A percentile compares a stretch with the other conserved stretches of the same genome.
Conservation (phyloP, 768 basidiomycete species). For the Podaxis sp. region DNA sequence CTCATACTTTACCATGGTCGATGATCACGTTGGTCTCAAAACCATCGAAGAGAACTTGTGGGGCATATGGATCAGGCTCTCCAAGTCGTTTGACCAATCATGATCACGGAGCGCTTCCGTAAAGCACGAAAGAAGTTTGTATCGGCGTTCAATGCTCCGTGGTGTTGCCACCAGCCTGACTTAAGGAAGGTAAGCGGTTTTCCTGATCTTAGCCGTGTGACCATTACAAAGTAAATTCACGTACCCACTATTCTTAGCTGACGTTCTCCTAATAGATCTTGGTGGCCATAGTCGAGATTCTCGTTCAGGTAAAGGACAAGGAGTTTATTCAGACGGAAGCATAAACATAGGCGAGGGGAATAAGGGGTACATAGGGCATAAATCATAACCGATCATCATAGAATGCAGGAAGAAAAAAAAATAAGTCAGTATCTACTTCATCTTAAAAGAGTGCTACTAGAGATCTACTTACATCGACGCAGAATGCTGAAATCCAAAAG, state of each 20-base stretch:
- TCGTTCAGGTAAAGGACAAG: not conserved
- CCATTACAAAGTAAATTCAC: not conserved
- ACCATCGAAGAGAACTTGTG: not conserved
- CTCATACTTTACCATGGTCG: not conserved
- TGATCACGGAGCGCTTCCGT: not conserved
- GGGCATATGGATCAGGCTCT: not conserved
- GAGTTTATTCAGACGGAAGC: not conserved
- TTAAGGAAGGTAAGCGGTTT: not conserved
- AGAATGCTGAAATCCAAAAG: not conserved
- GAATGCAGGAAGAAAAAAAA: not conserved
- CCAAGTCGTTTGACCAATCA: not conserved
- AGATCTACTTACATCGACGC: not conserved
- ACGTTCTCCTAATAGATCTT: not conserved
- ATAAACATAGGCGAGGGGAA: not conserved
- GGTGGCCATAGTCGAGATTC: not conserved
- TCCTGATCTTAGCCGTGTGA: not conserved
- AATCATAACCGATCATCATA: not conserved
- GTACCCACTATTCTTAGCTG: not conserved
- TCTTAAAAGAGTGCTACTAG: not conserved
- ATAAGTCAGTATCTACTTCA: slow-evolving; percentile 5
- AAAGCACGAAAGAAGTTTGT: not conserved
- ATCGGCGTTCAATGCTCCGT: not conserved
- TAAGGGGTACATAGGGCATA: not conserved
- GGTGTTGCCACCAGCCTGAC: not conserved
- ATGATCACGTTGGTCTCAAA: not conserved